Conservation (phyloP, 306 rosid genomes). For the Ceratonia siliqua region DNA sequence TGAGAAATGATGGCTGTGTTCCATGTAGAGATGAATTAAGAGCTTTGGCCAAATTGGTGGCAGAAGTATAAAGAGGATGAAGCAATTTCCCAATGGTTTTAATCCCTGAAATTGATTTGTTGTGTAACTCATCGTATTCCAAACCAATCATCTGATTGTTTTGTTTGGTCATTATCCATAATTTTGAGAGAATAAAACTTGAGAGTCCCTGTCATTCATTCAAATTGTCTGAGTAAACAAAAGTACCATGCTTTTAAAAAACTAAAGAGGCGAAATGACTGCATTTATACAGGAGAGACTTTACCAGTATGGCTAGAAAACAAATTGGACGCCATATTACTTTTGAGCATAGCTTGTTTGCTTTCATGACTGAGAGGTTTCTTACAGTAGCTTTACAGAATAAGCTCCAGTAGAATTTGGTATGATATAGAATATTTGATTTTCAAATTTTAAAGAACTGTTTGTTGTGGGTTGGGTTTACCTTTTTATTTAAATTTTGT, state of each 20-base stretch:
- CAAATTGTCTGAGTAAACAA: not conserved
- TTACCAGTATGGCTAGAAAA: constrained; percentile 14
- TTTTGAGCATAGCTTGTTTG: constrained; percentile 1
- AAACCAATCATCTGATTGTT: not conserved
- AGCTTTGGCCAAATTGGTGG: constrained; percentile 26
- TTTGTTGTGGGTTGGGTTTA: too few species aligned
- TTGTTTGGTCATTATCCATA: not conserved
- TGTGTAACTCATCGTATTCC: not conserved
- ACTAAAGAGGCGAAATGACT: not conserved
- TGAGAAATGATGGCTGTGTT: constrained; percentile 15
- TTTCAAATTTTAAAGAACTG: too few species aligned
- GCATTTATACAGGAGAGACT: not conserved
- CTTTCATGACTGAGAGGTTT: not conserved
- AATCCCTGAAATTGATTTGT: not conserved
- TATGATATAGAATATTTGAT: too few species aligned
- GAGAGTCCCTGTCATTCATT: constrained; percentile 18
- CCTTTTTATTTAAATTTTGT: too few species aligned
- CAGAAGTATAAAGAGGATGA: constrained; percentile 9
- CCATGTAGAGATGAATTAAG: constrained; percentile 24
- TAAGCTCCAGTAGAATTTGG: too few species aligned
- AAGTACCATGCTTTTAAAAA: not conserved
- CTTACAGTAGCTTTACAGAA: too few species aligned
- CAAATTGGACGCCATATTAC: constrained; percentile 27
- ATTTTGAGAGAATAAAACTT: not conserved
- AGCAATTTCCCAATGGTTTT: constrained; percentile 17